phyloP scores from a whole-genome alignment of 768 basidiomycete species.

The Sarcodon sp. region DNA sequence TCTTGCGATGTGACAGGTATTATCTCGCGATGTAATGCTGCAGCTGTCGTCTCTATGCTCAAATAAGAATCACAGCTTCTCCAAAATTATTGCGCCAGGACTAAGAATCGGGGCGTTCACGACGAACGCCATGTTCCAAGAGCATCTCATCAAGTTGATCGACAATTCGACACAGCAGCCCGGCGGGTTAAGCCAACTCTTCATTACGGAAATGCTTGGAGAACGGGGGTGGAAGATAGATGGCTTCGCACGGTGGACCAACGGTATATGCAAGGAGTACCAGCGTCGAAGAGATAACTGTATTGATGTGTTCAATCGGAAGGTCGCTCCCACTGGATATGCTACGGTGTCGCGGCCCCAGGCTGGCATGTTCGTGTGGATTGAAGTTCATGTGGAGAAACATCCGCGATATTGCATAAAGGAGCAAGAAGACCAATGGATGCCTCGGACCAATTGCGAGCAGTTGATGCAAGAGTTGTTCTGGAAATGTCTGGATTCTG shows the following conservation, averaged over 20 bases:
- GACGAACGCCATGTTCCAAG: constrained; percentile 24
- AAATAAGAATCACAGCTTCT: constrained; percentile 23
- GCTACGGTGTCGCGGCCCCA: constrained; percentile 23
- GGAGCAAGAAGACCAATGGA: constrained; percentile 5
- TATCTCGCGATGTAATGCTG: neutral
- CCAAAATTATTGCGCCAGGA: constrained; percentile 40
- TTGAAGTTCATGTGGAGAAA: constrained; percentile 27
- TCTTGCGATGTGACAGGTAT: constrained; percentile 31
- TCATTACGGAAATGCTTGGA: constrained; percentile 30
- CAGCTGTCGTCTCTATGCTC: neutral
- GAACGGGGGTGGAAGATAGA: constrained; percentile 25
- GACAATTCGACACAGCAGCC: constrained; percentile 36
- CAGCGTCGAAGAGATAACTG: constrained; percentile 35
- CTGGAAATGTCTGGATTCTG: constrained; percentile 23
- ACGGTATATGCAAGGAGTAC: constrained; percentile 33
- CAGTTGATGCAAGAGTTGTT: constrained; percentile 29
- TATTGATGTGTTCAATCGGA: constrained; percentile 23
- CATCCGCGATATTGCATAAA: constrained; percentile 25
- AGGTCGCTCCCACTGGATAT: constrained; percentile 18
- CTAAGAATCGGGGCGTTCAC: constrained; percentile 41
- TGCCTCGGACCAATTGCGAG: constrained; percentile 24
- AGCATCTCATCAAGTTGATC: constrained; percentile 28
- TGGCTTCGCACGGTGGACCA: constrained; percentile 34
- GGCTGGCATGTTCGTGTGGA: constrained; percentile 49
- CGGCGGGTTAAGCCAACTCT: constrained; percentile 34